Percentiles rank a stretch among this genome's conserved stretches.
These are phyloP conservation scores for Hermanozyma aechmeae DNA, from an alignment of 805 yeast genomes.

Conservation along the genomic window DNA sequence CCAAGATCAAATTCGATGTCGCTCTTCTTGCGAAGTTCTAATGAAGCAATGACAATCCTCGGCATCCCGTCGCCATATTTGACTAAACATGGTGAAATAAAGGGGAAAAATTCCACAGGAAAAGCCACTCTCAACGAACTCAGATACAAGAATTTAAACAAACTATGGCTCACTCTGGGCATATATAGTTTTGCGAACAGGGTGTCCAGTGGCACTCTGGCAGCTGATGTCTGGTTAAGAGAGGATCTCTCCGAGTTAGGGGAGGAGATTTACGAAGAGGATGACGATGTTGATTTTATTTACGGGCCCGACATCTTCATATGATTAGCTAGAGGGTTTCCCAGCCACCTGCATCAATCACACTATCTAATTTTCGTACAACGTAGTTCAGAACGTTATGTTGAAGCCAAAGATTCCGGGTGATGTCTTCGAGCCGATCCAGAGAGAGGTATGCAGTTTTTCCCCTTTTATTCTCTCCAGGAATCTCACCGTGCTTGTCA, in stretches of 20 bases:
- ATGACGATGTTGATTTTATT: too few species aligned
- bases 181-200: conserved; percentile 39
- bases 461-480: conserved; percentile 62
- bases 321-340: conserved; percentile 48
- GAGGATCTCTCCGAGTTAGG: too few species aligned
- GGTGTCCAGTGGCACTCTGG: too few species aligned
- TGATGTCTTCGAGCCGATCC: conserved; percentile 56
- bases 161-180: conserved; percentile 54
- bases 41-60: too few species aligned
- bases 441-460: conserved; percentile 61
- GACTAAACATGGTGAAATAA: conserved; percentile 69
- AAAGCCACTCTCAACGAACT: conserved; percentile 47
- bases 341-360: conserved; percentile 92
- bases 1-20: neutral
- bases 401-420: conserved; percentile 62
- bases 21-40: neutral
- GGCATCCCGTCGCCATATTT: conserved; percentile 57
- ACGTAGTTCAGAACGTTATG: conserved; percentile 71
- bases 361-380: conserved; percentile 71
- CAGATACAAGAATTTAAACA: conserved; percentile 49
- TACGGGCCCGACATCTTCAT: too few species aligned
- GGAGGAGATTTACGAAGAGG: too few species aligned
- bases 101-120: conserved; percentile 42
- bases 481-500: conserved; percentile 80
- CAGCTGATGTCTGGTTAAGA: too few species aligned